phyloP scores from a whole-genome alignment of 768 basidiomycete genomes.

The Mycena kentingensis region DNA sequence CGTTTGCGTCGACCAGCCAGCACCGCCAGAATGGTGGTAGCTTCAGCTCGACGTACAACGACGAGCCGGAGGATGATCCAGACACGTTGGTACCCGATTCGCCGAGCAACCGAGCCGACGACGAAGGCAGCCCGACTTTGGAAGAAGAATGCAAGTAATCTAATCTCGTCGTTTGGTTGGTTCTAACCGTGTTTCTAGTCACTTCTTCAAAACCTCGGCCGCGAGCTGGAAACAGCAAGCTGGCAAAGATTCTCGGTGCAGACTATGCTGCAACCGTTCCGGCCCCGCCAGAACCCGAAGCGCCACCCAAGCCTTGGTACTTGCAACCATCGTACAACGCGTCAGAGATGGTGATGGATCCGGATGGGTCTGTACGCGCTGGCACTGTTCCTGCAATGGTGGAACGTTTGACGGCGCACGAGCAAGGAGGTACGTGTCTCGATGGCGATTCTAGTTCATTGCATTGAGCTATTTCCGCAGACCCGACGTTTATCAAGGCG shows the following conservation, averaged over 20 bases:
- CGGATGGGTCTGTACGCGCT: constrained; percentile 81
- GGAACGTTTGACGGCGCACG: constrained; percentile 89
- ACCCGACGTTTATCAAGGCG: constrained; percentile 79
- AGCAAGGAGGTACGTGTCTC: constrained; percentile 73
- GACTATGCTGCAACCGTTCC: constrained; percentile 46
- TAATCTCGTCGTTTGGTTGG: too few relatives aligned
- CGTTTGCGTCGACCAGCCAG: constrained; percentile 17
- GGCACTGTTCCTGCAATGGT: constrained; percentile 86
- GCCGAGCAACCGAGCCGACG: background rate
- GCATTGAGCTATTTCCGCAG: constrained; percentile 37
- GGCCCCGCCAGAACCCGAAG: constrained; percentile 36
- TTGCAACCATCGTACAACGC: constrained; percentile 78
- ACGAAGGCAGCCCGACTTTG: constrained; percentile 4
- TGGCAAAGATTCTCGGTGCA: constrained; percentile 67
- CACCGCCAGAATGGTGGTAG: constrained; percentile 6
- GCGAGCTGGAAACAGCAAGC: constrained; percentile 49
- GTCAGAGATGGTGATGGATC: constrained; percentile 81
- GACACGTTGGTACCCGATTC: constrained; percentile 20
- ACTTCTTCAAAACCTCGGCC: constrained; percentile 32
- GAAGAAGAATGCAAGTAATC: constrained; percentile 41
- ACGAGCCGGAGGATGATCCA: constrained; percentile 21
- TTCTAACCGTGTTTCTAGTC: too few relatives aligned
- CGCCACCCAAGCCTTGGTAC: constrained; percentile 72
- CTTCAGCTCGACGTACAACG: constrained; percentile 6
- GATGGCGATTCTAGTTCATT: background rate